A percentile compares a stretch with the other conserved stretches of the same genome.
These are phyloP conservation scores for Leishmania gerbilli DNA, from an alignment of 208 protist genomes.

Conservation along the genomic window DNA sequence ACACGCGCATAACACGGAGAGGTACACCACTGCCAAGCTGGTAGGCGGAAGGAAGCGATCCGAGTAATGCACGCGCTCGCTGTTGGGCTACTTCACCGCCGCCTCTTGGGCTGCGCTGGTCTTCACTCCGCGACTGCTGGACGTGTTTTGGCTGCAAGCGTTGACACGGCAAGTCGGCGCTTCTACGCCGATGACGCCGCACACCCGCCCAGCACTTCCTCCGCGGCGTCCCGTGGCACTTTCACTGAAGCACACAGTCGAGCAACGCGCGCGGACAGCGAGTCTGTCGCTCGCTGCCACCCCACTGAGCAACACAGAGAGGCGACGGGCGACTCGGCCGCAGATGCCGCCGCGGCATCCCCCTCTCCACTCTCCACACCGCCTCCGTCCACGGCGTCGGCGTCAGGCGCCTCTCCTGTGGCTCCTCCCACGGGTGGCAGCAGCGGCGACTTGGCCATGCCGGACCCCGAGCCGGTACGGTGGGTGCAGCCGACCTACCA, in stretches of 20 bases:
- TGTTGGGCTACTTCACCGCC: not conserved
- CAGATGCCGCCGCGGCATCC: not conserved
- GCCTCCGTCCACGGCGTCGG: not conserved
- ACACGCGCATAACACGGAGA: not conserved
- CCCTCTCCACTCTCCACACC: not conserved
- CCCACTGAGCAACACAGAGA: not conserved
- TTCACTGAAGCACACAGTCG: not conserved
- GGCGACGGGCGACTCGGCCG: not conserved
- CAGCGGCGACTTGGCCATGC: conserved; percentile 12
- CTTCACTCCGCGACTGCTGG: not conserved
- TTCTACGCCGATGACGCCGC: not conserved
- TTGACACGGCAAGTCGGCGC: not conserved
- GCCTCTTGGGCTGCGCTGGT: not conserved
- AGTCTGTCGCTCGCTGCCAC: no score
- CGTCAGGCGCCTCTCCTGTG: not conserved
- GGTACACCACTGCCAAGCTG: not conserved
- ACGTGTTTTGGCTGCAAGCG: not conserved
- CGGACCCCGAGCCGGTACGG: conserved; percentile 58
- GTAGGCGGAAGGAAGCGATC: not conserved
- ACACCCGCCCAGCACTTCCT: not conserved
- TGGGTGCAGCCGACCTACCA: conserved; percentile 65
- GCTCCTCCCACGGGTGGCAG: not conserved
- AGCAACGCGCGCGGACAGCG: not conserved
- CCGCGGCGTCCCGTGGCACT: not conserved
- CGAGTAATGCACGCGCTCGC: not conserved